Evolutionary conservation across 352 stramenopile species (phyloP), one percentile per base, ranked within the genome.

Genomic region (Pythium sp.): DNA sequence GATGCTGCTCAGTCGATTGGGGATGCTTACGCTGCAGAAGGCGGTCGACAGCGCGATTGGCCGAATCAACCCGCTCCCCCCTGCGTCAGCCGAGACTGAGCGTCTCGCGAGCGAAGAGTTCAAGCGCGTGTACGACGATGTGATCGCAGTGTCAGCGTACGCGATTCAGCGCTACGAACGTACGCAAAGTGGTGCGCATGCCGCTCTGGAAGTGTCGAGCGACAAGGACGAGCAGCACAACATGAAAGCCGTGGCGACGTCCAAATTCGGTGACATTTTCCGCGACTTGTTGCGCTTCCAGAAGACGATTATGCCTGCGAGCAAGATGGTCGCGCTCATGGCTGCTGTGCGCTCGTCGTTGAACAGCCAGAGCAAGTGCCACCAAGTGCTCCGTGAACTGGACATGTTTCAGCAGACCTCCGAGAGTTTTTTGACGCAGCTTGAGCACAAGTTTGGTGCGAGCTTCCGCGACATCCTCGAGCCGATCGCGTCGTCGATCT

Each of bases 371-470:
- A 72, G 67, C 20, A 89, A 89, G 66, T 86, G 79, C 14, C 75
- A 80, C 18, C 86, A 96, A 46, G 56, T 96, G n/a, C 68, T 92
- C 26, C 86, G 89, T 26, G 90, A 96, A 49, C 59, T 95, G 12
- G 83, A 93, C n/a, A 91, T 94, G 81, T 93, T 97, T 53, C 87
- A 97, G 66, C 87, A 95, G 55, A 96, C 88, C 7, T 94, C 86
- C 8, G 85, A 95, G 20, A 95, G 81, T 61, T 95, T 95, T 53
- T 30, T 90, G 22, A 59, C 73, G 36, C 88, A 92, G 61, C 30
- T 96, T 38, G 69, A 74, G 8, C 80, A 80, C 46, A 93, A 93
- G 65, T 97, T 88, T 75, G 73, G 68, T 0, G 76, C 80, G 20
- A 86, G 76, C 34, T 98, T 95, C 66, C 78, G 81, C 36, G 92